Conservation (phyloP, 331 rosid genomes). For the Acacia concinna region DNA sequence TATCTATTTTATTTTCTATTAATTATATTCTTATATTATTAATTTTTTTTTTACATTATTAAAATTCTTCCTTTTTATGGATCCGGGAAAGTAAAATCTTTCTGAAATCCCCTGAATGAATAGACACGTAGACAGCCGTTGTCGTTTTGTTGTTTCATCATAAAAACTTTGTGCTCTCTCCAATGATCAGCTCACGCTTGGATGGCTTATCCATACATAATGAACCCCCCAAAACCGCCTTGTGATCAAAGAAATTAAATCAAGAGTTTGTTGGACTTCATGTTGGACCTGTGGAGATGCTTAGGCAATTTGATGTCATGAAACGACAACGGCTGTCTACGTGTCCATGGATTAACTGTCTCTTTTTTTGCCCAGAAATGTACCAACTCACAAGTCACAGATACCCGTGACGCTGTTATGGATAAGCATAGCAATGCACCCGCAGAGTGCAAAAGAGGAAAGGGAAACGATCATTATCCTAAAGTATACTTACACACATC, state of each 20-base stretch:
- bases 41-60: too few species aligned
- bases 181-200: not conserved
- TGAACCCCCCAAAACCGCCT: too few species aligned
- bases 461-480: not conserved
- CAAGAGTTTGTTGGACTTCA: too few species aligned
- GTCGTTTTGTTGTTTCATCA: not conserved
- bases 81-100: too few species aligned
- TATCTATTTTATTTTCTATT: too few species aligned
- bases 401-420: not conserved
- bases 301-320: too few species aligned
- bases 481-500: not conserved
- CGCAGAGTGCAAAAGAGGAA: not conserved
- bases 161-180: not conserved
- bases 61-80: too few species aligned
- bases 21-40: too few species aligned
- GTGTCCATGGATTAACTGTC: not conserved
- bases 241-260: too few species aligned
- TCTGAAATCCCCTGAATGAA: too few species aligned
- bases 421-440: not conserved
- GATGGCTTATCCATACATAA: not conserved
- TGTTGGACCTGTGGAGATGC: too few species aligned
- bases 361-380: not conserved
- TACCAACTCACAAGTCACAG: not conserved
- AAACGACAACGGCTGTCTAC: not conserved
- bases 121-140: too few species aligned